These are phyloP conservation scores for Ganoderma sinense DNA, from an alignment of 1,284 basidiomycete species.

Conservation along the genomic window DNA sequence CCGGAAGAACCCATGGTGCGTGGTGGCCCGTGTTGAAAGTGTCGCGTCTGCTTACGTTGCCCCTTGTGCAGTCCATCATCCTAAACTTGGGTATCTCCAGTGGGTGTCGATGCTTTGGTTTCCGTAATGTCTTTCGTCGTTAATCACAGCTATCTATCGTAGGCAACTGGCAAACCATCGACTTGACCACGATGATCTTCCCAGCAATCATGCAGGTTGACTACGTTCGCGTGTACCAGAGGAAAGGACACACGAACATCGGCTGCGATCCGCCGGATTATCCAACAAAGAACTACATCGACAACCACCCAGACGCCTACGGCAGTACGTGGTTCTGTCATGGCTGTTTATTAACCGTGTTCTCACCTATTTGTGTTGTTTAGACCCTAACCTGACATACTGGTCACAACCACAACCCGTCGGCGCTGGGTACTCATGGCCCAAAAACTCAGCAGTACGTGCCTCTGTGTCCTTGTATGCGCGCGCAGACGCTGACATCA, in stretches of 20 bases:
- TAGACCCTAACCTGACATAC: constrained; percentile 39
- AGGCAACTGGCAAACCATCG: constrained; percentile 60
- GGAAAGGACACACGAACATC: constrained; percentile 51
- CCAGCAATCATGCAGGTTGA: constrained; percentile 58
- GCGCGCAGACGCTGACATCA: background rate
- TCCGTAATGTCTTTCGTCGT: background rate
- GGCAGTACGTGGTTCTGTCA: constrained; percentile 38
- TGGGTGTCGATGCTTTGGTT: constrained; percentile 29
- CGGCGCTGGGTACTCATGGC: constrained; percentile 41
- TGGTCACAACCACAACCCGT: constrained; percentile 35
- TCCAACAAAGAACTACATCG: constrained; percentile 62
- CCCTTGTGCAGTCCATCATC: constrained; percentile 44
- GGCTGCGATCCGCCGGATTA: constrained; percentile 63
- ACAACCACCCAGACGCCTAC: constrained; percentile 38
- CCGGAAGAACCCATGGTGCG: constrained; percentile 64
- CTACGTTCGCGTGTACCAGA: constrained; percentile 69
- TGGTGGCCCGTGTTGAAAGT: background rate
- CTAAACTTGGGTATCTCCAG: constrained; percentile 51
- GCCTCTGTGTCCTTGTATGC: no score
- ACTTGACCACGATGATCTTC: constrained; percentile 46
- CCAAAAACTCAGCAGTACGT: constrained; percentile 40
- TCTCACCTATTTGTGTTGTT: background rate
- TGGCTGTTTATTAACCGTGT: background rate
- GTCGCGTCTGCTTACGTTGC: background rate
- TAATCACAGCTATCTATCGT: background rate